Conservation (phyloP, 495 filamentous ascomycete species). For the Neurospora sp. region DNA sequence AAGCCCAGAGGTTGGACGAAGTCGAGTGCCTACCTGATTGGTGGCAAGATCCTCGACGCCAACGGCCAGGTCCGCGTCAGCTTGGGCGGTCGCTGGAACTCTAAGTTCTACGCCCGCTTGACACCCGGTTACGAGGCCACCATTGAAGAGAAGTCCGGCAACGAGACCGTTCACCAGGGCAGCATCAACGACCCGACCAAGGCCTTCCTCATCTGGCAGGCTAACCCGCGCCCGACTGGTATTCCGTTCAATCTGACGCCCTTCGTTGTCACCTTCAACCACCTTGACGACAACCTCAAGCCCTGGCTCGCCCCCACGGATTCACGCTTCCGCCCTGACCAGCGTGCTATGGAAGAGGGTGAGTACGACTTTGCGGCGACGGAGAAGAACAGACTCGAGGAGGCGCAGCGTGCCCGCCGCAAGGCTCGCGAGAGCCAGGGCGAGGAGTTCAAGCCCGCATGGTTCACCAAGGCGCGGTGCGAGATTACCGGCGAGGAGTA, state of each 20-base stretch:
- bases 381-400: slow-evolving; percentile 93
- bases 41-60: slow-evolving; percentile 69
- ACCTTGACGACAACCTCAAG: slow-evolving; percentile 62
- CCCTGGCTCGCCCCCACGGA: slow-evolving; percentile 81
- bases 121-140: slow-evolving; percentile 81
- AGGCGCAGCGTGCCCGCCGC: slow-evolving; percentile 76
- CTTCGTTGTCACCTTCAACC: slow-evolving; percentile 90
- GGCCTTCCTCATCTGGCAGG: slow-evolving; percentile 89
- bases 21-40: slow-evolving; percentile 75
- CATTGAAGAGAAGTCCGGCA: slow-evolving; percentile 45
- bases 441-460: slow-evolving; percentile 72
- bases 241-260: slow-evolving; percentile 97
- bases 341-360: slow-evolving; percentile 98
- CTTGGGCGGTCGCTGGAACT: slow-evolving; percentile 93
- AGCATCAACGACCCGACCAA: slow-evolving; percentile 46
- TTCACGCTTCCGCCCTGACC: slow-evolving; percentile 81
- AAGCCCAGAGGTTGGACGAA: slow-evolving; percentile 94
- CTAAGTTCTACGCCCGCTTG: slow-evolving; percentile 87
- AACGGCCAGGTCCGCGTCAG: slow-evolving; percentile 70
- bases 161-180: slow-evolving; percentile 23
- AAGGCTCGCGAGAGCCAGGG: slow-evolving; percentile 63
- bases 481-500: slow-evolving; percentile 78
- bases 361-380: slow-evolving; percentile 84
- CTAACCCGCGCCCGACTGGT: slow-evolving; percentile 64
- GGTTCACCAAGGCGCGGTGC: slow-evolving; percentile 67